These are phyloP conservation scores for Aspergillus fischeri DNA, from an alignment of 2,329 filamentous ascomycete genomes.

Conservation along the genomic window DNA sequence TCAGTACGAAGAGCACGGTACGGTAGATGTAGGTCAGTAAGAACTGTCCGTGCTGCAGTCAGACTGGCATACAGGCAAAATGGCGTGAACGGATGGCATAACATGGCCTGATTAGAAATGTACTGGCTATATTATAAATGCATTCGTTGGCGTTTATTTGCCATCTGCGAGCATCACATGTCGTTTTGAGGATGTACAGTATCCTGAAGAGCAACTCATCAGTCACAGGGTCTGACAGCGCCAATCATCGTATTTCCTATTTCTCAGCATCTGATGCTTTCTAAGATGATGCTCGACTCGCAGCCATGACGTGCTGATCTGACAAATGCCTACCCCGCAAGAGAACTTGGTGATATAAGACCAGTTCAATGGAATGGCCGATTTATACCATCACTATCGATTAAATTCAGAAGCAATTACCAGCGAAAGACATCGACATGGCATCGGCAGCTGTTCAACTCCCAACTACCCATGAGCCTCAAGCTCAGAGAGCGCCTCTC, in stretches of 20 bases:
- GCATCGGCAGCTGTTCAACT: slow-evolving; percentile 29
- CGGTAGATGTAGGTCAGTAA: too few species aligned
- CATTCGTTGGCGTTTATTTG: neutral
- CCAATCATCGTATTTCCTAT: slow-evolving; percentile 14
- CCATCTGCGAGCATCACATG: neutral
- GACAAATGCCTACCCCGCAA: slow-evolving; percentile 28
- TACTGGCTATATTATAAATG: slow-evolving; percentile 3
- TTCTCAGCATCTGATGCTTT: slow-evolving; percentile 23
- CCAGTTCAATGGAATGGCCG: neutral
- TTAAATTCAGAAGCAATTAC: neutral
- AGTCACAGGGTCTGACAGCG: neutral
- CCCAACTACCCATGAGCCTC: slow-evolving; percentile 8
- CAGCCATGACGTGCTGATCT: slow-evolving; percentile 31
- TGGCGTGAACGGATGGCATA: too few species aligned
- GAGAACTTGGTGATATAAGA: slow-evolving; percentile 9
- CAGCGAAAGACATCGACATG: slow-evolving; percentile 15
- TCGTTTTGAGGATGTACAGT: neutral
- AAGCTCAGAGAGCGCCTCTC: slow-evolving; percentile 3
- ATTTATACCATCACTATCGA: neutral
- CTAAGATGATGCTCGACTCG: slow-evolving; percentile 9
- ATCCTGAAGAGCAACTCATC: neutral
- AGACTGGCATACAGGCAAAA: too few species aligned
- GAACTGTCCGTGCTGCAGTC: too few species aligned
- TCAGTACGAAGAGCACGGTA: too few species aligned
- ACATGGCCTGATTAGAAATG: neutral